Evolutionary conservation across 1,284 basidiomycete species (phyloP), one percentile per base, ranked within the genome.

Genomic region (Ganoderma sinense): DNA sequence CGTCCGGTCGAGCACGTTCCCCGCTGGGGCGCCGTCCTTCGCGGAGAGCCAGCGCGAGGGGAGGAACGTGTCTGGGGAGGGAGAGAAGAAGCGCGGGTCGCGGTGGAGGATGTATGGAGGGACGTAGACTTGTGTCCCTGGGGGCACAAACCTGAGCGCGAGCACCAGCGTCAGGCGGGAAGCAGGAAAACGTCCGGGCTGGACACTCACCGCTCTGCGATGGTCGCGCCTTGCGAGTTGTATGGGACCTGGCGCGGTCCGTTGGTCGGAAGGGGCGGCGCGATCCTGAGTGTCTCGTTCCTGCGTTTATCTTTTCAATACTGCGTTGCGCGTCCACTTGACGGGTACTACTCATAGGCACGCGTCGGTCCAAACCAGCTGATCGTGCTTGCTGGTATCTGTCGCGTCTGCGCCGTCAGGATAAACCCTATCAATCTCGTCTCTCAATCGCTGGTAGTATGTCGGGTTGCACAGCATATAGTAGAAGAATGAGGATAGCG

Each of bases 61-160:
- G 66, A 68, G 69, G 74, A 75, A 80, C 13, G 39, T 26, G 43
- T 76, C 68, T 7, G 80, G 74, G 16, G 70, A 43, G 14, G 73
- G 72, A 4, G 69, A 71, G 73, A 80, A 81, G 70, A 80, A 76
- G 26, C 74, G 73, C 13, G 76, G 68, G 67, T 80, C 76, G 33
- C 77, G 75, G 36, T 80, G 78, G 1, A 81, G 39, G 23, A 43
- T 16, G 33, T 62, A 62, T 3, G 60, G 60, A 11, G 60, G 40
- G 16, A 62, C 39, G 40, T 62, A 62, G 23, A 62, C 60, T 31
- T 62, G 60, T 11, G 60, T 62, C 7, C 60, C 60, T n/a, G 60
- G 60, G 0, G 56, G 56, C 20, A 59, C 56, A n/a, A n/a, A 59
- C 11, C 56, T 59, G 11, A 1, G 20, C 4, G n/a, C 36, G 20